Base-by-base conservation (phyloP, 352 stramenopile genomes). In the Plasmopara muralis region DNA sequence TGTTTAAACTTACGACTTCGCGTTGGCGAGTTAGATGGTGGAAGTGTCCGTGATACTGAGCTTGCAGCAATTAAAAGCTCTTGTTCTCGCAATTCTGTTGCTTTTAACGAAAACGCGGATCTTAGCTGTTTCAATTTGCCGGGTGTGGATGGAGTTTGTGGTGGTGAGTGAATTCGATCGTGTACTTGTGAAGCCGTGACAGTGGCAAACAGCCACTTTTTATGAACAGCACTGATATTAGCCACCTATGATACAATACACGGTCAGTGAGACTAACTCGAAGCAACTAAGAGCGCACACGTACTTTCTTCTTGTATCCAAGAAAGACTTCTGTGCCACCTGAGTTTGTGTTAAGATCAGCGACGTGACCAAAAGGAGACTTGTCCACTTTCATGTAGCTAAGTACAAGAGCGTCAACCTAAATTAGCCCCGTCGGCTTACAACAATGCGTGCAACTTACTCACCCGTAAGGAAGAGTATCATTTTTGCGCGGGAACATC, bases 341-440 rank as follows among this genome's bases (percentile, higher is more conserved):
- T 38, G 82, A 85, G 38, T 68, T 88, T 28, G 74, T 68, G 50
- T 89, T 89, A 12, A 91, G 53, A 47, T 94, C 82, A 14, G 80
- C 80, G 28, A 69, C 38, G 43, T 90, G 76, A 0, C 78, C 82
- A 43, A 88, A 61, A 0, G 77, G 76, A 9, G 77, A 75, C 51
- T 76, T 81, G 49, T 94, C 82, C 5, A 94, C 64, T 35, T 85
- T 89, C 53, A 86, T 73, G 47, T 83, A 91, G 0, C 82, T 92
- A 50, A 13, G 41, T 6, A 52, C 35, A 37, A 12, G 14, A 10
- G 13, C 20, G 20, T 40, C 31, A 35, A 35, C 5, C 1, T 2
- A 4, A 45, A 40, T 68, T 39, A 68, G 50, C 37, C 43, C 9
- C 29, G 18, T 9, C 25, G 37, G 20, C 14, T 14, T 46, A 45